phyloP scores from a whole-genome alignment of 805 yeast species.

The Maudiozyma bulderi region DNA sequence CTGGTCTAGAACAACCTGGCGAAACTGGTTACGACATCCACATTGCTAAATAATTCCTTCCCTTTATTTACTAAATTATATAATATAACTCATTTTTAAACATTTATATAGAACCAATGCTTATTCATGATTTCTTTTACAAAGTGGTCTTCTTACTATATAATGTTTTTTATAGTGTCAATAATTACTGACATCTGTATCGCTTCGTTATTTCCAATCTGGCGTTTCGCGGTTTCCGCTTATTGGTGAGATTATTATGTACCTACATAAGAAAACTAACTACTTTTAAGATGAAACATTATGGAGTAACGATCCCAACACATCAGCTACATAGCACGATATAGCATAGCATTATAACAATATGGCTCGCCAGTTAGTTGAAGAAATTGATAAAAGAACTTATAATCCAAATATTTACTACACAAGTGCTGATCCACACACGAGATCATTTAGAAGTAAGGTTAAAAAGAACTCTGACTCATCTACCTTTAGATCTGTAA shows the following conservation, averaged over 20 bases:
- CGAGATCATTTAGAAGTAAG: conserved; percentile 14
- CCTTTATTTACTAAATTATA: background rate
- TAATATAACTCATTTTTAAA: background rate
- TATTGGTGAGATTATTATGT: too few relatives aligned
- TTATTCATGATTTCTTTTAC: too few relatives aligned
- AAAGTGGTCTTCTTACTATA: too few relatives aligned
- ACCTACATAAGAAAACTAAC: too few relatives aligned
- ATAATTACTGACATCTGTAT: too few relatives aligned
- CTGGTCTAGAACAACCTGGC: conserved; percentile 9
- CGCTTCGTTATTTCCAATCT: too few relatives aligned
- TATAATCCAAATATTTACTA: conserved; percentile 28
- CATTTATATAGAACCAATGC: background rate
- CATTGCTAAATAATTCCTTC: background rate
- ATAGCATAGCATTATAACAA: too few relatives aligned
- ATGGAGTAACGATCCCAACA: too few relatives aligned
- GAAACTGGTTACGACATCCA: conserved; percentile 10
- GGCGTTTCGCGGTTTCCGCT: too few relatives aligned
- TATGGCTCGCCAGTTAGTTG: conserved; percentile 14
- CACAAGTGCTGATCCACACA: conserved; percentile 17
- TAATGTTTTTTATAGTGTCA: too few relatives aligned
- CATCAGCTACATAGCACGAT: too few relatives aligned
- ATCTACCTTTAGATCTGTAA: conserved; percentile 21
- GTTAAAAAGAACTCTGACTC: conserved; percentile 6
- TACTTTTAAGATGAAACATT: too few relatives aligned
- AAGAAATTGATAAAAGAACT: conserved; percentile 26